Evolutionary conservation across 108 stramenopile species (phyloP).

Genomic region (Cyclostephanos tholiformis): DNA sequence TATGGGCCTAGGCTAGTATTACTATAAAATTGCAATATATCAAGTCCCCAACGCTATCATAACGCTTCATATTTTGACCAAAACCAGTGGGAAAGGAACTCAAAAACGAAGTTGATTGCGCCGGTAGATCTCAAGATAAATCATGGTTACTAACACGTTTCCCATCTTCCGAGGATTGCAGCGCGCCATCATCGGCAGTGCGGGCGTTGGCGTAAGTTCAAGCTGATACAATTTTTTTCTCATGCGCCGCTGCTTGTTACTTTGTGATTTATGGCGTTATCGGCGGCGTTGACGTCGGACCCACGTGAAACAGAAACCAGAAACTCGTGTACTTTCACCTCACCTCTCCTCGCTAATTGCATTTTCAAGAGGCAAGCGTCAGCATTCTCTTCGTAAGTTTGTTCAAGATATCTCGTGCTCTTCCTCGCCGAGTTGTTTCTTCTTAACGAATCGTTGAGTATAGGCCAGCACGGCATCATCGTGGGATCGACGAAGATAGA

Average conservation of each 20-base stretch:
- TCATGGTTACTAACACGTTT: not conserved
- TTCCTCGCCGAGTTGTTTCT: not conserved
- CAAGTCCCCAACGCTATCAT: too few species aligned
- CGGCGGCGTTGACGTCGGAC: too few species aligned
- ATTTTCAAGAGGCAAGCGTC: not conserved
- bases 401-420: not conserved
- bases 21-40: too few species aligned
- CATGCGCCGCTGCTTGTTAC: not conserved
- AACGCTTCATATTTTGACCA: too few species aligned
- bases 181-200: not conserved
- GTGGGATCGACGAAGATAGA: not conserved
- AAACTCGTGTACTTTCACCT: not conserved
- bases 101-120: too few species aligned
- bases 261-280: not conserved
- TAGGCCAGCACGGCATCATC: constrained; percentile 4
- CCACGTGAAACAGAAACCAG: not conserved
- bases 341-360: not conserved
- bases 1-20: too few species aligned
- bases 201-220: constrained; percentile 4
- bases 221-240: not conserved
- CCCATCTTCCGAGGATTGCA: constrained; percentile 7
- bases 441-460: not conserved
- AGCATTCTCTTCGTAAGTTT: not conserved
- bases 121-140: not conserved
- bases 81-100: too few species aligned